A percentile compares a stretch with the other conserved stretches of the same genome.
Evolutionary conservation across 228 moss, liverwort and hornwort genomes (phyloP).

Genomic region (Sphagnum magellanicum): DNA sequence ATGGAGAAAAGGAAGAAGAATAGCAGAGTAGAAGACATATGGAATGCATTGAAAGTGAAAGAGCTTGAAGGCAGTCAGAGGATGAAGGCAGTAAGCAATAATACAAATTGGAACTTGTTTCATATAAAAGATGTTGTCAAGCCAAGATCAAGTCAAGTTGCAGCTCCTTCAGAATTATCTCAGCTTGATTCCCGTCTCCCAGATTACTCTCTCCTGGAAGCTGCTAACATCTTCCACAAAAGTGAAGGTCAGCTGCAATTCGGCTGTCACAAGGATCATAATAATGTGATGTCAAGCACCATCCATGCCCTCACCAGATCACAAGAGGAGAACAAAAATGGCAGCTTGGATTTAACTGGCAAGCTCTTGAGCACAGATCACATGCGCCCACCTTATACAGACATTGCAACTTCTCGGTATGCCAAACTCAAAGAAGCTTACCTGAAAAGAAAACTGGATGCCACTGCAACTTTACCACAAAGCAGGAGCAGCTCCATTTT

Average conservation of each 20-base stretch:
- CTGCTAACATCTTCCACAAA: constrained; percentile 45
- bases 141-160: constrained; percentile 35
- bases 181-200: constrained; percentile 28
- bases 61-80: constrained; percentile 22
- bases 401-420: constrained; percentile 30
- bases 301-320: not conserved
- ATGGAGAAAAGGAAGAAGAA: constrained; percentile 2
- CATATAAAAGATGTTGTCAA: constrained; percentile 50
- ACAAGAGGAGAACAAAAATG: constrained; percentile 3
- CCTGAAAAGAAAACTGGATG: constrained; percentile 14
- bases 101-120: constrained; percentile 55
- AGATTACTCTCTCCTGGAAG: constrained; percentile 51
- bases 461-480: constrained; percentile 7
- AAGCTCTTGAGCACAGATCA: too few relatives aligned
- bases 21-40: constrained; percentile 34
- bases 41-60: constrained; percentile 47
- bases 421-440: constrained; percentile 47
- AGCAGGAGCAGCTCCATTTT: too few relatives aligned
- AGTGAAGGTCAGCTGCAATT: constrained; percentile 50
- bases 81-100: constrained; percentile 20
- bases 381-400: constrained; percentile 9
- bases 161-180: not conserved
- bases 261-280: constrained; percentile 41
- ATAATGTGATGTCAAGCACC: constrained; percentile 19
- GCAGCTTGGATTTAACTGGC: too few relatives aligned